phyloP scores from a whole-genome alignment of 192 early-diverging fungal species.

The Blastocladiella britannica region DNA sequence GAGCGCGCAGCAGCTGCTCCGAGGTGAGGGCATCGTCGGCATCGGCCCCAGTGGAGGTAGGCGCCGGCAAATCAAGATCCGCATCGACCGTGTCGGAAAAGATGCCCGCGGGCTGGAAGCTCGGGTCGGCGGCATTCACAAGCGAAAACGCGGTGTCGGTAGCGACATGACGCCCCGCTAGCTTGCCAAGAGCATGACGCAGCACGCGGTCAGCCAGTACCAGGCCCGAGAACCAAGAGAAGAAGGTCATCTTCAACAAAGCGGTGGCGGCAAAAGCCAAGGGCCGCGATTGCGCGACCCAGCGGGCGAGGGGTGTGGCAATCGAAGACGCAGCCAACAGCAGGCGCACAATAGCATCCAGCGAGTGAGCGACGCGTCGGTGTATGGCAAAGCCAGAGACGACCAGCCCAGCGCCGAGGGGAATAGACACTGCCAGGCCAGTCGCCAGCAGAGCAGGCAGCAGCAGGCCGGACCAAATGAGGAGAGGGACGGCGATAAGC shows the following conservation, averaged over 20 bases:
- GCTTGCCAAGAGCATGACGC: not conserved
- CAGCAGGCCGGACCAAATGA: not conserved
- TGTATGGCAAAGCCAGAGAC: not conserved
- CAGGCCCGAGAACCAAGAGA: not conserved
- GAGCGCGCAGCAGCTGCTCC: not conserved
- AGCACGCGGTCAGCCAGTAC: not conserved
- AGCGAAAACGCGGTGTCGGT: not conserved
- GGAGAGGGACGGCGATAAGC: not conserved
- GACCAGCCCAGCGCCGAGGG: not conserved
- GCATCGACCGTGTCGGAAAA: not conserved
- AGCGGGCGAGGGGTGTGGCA: not conserved
- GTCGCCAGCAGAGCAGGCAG: not conserved
- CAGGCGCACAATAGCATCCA: not conserved
- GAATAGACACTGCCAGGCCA: not conserved
- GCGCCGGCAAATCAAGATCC: not conserved
- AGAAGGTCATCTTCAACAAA: not conserved
- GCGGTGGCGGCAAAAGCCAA: not conserved
- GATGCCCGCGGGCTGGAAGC: not conserved
- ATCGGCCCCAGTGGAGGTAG: not conserved
- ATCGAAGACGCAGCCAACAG: not conserved
- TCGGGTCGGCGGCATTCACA: not conserved
- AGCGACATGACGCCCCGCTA: not conserved
- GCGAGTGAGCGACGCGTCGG: not conserved
- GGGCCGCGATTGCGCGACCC: not conserved
- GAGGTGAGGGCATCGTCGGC: no score